Evolutionary conservation across 352 stramenopile species (phyloP), one percentile per base, ranked within the genome.

Genomic region (Globisporangium paddicum): DNA sequence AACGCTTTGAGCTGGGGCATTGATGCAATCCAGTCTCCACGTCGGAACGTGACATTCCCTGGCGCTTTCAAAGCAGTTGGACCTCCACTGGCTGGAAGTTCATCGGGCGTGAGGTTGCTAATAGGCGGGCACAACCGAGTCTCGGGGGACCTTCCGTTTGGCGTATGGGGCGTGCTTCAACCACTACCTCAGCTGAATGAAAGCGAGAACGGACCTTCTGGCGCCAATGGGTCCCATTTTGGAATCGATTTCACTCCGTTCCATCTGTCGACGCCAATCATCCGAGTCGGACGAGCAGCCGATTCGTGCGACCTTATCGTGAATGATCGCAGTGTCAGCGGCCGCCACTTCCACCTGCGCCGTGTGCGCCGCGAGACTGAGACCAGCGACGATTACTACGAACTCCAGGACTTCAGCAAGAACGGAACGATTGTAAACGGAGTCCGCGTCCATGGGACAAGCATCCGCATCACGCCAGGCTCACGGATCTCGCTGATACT

Each of bases 351-450:
- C 41, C 85, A 94, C 51, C 61, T 96, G 38, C 79, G 86, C 8
- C 77, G 83, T 14, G 59, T 90, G 7, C 73, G 80, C 0, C 72
- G 73, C 26, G 85, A 92, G 44, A 57, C 50, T n/a, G 73, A 87
- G 11, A 55, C 41, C 14, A 32, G 55, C 0, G 81, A 91, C 50
- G 80, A 91, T 21, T 82, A 76, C 37, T 94, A 74, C 45, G 86
- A 96, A 56, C 69, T 96, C 18, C 84, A 94, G 66, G 86, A 96
- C 30, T 95, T 94, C 51, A 94, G 84, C 60, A 96, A 96, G 61
- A 96, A 96, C 45, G 86, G 86, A 2, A 96, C 84, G 0, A 94
- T 96, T 25, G 86, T 96, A 1, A 93, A 96, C 44, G 86, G 86
- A n/a, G 83, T 94, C 9, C 76, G 86, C 5, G 75, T 96, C 11